phyloP scores from a whole-genome alignment of 2,329 filamentous ascomycete species.

The Teratosphaeria epicoccoides region DNA sequence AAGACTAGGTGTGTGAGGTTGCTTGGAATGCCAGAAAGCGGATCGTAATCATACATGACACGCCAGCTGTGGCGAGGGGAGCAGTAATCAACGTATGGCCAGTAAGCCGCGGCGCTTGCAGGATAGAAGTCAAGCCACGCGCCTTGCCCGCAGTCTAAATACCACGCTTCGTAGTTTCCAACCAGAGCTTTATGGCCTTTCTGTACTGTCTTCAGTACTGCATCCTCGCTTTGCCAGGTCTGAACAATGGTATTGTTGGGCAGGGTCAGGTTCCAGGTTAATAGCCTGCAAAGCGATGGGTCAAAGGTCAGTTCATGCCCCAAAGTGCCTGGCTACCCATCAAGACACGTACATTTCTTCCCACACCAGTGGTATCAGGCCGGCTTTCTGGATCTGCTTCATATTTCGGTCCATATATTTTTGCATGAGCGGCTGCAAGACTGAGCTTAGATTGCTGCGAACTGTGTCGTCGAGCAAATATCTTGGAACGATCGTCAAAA shows the following conservation, averaged over 20 bases:
- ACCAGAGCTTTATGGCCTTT: constrained; percentile 61
- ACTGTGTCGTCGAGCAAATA: constrained; percentile 66
- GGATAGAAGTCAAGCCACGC: constrained; percentile 65
- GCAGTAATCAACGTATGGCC: constrained; percentile 74
- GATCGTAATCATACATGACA: constrained; percentile 70
- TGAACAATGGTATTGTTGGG: constrained; percentile 65
- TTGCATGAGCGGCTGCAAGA: constrained; percentile 68
- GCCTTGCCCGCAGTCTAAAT: constrained; percentile 69
- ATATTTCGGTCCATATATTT: constrained; percentile 64
- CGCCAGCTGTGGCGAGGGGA: constrained; percentile 71
- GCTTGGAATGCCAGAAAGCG: constrained; percentile 51
- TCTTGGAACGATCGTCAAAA: no score
- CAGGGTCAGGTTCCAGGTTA: constrained; percentile 66
- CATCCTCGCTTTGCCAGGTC: constrained; percentile 58
- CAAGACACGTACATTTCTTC: constrained; percentile 86
- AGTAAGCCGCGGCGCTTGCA: constrained; percentile 44
- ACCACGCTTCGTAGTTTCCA: constrained; percentile 67
- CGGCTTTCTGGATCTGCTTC: constrained; percentile 49
- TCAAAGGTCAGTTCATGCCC: neutral
- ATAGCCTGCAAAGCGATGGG: no score
- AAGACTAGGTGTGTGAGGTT: constrained; percentile 57
- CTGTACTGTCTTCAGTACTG: constrained; percentile 50
- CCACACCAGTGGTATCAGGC: constrained; percentile 70
- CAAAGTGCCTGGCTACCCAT: no score
- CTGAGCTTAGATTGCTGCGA: constrained; percentile 49